Evolutionary conservation across 2,329 filamentous ascomycete genomes (phyloP), one percentile per base, ranked within the genome.

Genomic region (Mollisiaceae sp.): DNA sequence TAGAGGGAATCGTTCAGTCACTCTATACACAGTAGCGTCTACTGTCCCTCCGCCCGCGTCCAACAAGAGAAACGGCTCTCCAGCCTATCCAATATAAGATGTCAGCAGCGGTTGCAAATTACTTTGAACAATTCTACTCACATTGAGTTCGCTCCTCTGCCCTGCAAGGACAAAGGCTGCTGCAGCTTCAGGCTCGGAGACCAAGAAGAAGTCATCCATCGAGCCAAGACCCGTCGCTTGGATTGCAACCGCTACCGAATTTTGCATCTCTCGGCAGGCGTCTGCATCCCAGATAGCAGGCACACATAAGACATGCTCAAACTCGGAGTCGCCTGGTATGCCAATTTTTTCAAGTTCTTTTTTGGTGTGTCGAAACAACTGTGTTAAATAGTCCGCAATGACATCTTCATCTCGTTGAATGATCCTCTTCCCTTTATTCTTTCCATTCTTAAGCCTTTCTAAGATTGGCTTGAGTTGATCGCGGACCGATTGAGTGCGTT

Each of bases 11-110:
- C 38, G 59, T 15, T 64, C 57, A 41, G 60, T 68, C 12, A 75
- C 67, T 12, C 60, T 69, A 56, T 75, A 75, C 1, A 71, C 73
- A 11, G 67, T 71, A 12, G 65, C 65, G 58, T 75, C 74, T 20
- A 74, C 72, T 14, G 73, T 74, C 22, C 73, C 73, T 27, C 73
- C 73, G 43, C 74, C 74, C 59, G 67, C 63, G 60, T 73, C 70
- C 4, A 75, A 45, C 18, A 75, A 52, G 4, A 72, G 39, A 54
- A 73, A 72, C 1, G 67, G 68, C 45, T 74, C 72, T 32, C 57
- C 65, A 18, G 62, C 41, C 68, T 43, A 18, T 43, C 5, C 41
- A 6, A 32, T 32, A 43, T 72, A 43, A 20, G 35, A 11, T 35
- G 15, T 20, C 20, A 45, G n/a, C 57, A 43, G 41, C 6, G 6